Evolutionary conservation across 1,284 basidiomycete genomes (phyloP).

Genomic region (Sporisorium scitamineum): DNA sequence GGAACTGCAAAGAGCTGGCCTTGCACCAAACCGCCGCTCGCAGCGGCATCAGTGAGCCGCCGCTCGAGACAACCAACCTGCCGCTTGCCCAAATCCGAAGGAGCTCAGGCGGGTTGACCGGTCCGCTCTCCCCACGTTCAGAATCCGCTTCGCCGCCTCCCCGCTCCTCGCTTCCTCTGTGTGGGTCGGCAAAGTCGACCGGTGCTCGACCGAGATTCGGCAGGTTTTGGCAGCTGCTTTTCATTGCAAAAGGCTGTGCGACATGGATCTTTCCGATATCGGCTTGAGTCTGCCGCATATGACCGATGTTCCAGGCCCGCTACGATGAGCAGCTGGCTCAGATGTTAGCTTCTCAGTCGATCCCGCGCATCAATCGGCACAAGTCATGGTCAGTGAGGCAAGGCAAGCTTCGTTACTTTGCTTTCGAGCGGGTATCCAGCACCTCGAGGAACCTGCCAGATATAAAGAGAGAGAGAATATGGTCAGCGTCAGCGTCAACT

Average conservation of each 20-base stretch:
- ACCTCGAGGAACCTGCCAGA: constrained; percentile 35
- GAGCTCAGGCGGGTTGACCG: not conserved
- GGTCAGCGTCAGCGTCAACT: not conserved
- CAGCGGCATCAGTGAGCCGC: not conserved
- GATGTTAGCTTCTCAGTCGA: not conserved
- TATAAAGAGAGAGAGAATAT: not conserved
- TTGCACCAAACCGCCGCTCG: not conserved
- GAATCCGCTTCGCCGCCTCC: not conserved
- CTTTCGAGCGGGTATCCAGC: constrained; percentile 41
- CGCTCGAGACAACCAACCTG: too few species aligned
- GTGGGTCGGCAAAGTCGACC: too few species aligned
- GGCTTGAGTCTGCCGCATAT: not conserved
- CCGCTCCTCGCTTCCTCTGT: too few species aligned
- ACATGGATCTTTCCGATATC: constrained; percentile 5
- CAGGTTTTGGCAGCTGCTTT: not conserved
- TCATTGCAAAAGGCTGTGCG: not conserved
- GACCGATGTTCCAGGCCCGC: not conserved
- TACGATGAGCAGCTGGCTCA: not conserved
- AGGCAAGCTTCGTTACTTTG: constrained; percentile 13
- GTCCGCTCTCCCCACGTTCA: constrained; percentile 12
- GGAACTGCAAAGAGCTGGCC: not conserved
- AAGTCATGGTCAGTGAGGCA: not conserved
- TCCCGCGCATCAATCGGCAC: not conserved
- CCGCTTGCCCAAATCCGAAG: not conserved
- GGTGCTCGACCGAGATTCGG: not conserved